Percentiles rank a stretch among this genome's conserved stretches.
phyloP scores from a whole-genome alignment of 495 filamentous ascomycete genomes.

The Aspergillus cavernicola region DNA sequence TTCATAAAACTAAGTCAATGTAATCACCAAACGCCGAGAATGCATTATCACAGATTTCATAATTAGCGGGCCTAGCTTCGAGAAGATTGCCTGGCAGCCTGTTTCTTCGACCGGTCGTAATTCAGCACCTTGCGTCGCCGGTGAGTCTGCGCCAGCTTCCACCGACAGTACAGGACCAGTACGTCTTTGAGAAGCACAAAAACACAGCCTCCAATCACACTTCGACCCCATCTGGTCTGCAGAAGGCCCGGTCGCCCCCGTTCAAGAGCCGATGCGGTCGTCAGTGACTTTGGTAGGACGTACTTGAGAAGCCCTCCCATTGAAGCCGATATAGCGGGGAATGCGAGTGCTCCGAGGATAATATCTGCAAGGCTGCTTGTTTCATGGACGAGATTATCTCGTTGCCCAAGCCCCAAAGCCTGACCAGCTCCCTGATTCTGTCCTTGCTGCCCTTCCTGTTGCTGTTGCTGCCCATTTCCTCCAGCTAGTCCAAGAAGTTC shows the following conservation, averaged over 20 bases:
- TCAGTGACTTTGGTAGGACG: slow-evolving; percentile 61
- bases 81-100: slow-evolving; percentile 14
- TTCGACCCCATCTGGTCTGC: slow-evolving; percentile 74
- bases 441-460: slow-evolving; percentile 25
- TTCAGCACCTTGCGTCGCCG: slow-evolving; percentile 63
- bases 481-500: slow-evolving; percentile 13
- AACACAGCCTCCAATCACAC: slow-evolving; percentile 73
- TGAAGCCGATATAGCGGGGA: slow-evolving; percentile 58
- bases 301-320: slow-evolving; percentile 66
- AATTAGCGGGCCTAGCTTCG: not conserved
- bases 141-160: slow-evolving; percentile 66
- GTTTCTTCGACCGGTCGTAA: slow-evolving; percentile 49
- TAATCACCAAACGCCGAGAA: slow-evolving; percentile 13
- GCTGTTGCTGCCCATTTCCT: slow-evolving; percentile 24
- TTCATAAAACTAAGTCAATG: not conserved
- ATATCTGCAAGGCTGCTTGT: slow-evolving; percentile 52
- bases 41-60: slow-evolving; percentile 18
- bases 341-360: slow-evolving; percentile 59
- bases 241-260: slow-evolving; percentile 55
- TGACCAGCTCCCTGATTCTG: slow-evolving; percentile 28
- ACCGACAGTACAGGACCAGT: slow-evolving; percentile 69
- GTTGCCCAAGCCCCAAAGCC: slow-evolving; percentile 31
- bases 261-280: slow-evolving; percentile 39
- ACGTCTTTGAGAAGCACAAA: slow-evolving; percentile 77
- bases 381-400: slow-evolving; percentile 47